phyloP scores from a whole-genome alignment of 371 early-diverging fungal species.

The Fennellomyces sp. region DNA sequence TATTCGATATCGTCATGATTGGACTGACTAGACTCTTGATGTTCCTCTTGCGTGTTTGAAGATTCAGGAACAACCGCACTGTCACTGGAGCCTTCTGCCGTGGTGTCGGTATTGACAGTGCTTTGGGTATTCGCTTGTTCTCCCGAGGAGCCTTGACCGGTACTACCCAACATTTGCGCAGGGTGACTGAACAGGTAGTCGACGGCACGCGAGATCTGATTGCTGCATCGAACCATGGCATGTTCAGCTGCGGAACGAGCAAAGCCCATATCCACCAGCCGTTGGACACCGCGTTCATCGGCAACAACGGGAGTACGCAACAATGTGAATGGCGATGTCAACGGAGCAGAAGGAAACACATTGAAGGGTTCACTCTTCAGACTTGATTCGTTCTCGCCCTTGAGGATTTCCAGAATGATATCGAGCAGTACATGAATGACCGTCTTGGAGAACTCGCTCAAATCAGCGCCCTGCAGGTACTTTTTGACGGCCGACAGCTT shows the following conservation, averaged over 20 bases:
- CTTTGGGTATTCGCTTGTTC: background rate
- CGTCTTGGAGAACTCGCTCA: slow-evolving; percentile 46
- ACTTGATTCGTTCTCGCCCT: slow-evolving; percentile 68
- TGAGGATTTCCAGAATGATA: slow-evolving; percentile 68
- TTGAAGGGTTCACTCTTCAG: slow-evolving; percentile 25
- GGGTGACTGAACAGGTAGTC: slow-evolving; percentile 91
- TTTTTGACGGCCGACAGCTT: slow-evolving; percentile 53
- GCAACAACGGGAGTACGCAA: slow-evolving; percentile 42
- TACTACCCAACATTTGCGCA: slow-evolving; percentile 31
- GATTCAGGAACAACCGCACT: slow-evolving; percentile 19
- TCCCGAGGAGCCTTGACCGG: slow-evolving; percentile 4
- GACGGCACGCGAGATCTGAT: slow-evolving; percentile 85
- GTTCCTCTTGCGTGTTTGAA: background rate
- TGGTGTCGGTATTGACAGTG: background rate
- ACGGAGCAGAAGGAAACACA: background rate
- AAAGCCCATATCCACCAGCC: slow-evolving; percentile 91
- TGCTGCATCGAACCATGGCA: slow-evolving; percentile 79
- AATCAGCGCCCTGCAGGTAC: slow-evolving; percentile 42
- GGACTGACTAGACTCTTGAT: background rate
- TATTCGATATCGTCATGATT: slow-evolving; percentile 1
- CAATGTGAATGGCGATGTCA: slow-evolving; percentile 37
- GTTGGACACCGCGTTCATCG: slow-evolving; percentile 70
- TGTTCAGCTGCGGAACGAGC: slow-evolving; percentile 78
- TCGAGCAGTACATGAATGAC: slow-evolving; percentile 58
- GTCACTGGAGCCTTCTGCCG: background rate